These are phyloP conservation scores for Barnettozyma hawaiiensis DNA, from an alignment of 1,139 yeast genomes.

Conservation along the genomic window DNA sequence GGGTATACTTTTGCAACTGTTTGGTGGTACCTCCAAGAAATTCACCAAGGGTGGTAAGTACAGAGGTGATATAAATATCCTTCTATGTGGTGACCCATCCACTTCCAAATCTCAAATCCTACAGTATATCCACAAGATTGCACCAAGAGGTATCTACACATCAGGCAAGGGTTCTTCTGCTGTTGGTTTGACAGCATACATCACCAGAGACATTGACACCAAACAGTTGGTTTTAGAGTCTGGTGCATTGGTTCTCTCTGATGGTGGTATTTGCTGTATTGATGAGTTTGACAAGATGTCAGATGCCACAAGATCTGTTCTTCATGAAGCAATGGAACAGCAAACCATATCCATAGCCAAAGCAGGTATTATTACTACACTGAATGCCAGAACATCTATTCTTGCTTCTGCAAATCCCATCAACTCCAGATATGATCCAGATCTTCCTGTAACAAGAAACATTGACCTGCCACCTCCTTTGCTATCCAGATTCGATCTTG, in stretches of 20 bases:
- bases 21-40: conserved; percentile 92
- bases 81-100: conserved; percentile 96
- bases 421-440: conserved; percentile 89
- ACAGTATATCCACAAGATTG: conserved; percentile 92
- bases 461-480: conserved; percentile 96
- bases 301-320: conserved; percentile 87
- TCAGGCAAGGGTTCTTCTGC: conserved; percentile 99
- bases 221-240: conserved; percentile 88
- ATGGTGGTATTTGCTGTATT: conserved; percentile 98
- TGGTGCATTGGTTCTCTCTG: conserved; percentile 94
- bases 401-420: conserved; percentile 98
- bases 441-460: conserved; percentile 87
- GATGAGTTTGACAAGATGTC: conserved; percentile 98
- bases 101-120: conserved; percentile 92
- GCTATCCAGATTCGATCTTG: conserved; percentile 89
- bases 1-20: conserved; percentile 84
- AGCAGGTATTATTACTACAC: conserved; percentile 95
- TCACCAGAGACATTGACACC: conserved; percentile 91
- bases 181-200: conserved; percentile 95
- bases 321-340: conserved; percentile 99
- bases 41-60: conserved; percentile 89
- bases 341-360: conserved; percentile 97
- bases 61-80: conserved; percentile 89
- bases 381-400: conserved; percentile 93
- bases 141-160: conserved; percentile 96